A percentile compares a stretch with the other conserved stretches of the same genome.
Conservation (phyloP, 805 yeast genomes). For the Kluyveromyces wickerhamii region DNA sequence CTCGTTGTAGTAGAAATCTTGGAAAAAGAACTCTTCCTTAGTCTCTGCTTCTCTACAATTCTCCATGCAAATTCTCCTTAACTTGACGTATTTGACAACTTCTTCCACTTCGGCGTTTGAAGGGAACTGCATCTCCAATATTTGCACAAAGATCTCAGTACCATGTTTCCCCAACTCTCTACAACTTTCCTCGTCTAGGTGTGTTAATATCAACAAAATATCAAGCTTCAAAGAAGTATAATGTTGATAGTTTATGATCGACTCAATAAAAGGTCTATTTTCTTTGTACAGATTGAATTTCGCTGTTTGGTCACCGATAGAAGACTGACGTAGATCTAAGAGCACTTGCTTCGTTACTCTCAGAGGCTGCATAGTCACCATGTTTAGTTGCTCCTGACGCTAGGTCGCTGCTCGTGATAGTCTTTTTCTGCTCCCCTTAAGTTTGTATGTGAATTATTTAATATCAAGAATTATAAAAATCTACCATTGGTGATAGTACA, state of each 20-base stretch:
- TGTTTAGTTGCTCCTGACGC: too few species aligned
- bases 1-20: slow-evolving; percentile 2
- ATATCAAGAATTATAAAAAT: too few species aligned
- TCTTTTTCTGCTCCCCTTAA: too few species aligned
- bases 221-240: slow-evolving; percentile 12
- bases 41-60: slow-evolving; percentile 8
- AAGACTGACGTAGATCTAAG: slow-evolving; percentile 3
- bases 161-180: slow-evolving; percentile 15
- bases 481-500: too few species aligned
- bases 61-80: slow-evolving; percentile 16
- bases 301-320: slow-evolving; percentile 18
- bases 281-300: slow-evolving; percentile 12
- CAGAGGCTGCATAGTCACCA: not conserved
- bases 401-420: too few species aligned
- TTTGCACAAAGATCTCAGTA: slow-evolving; percentile 5
- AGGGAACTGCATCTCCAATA: slow-evolving; percentile 3
- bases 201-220: slow-evolving; percentile 14
- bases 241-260: slow-evolving; percentile 7
- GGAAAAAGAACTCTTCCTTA: slow-evolving; percentile 3
- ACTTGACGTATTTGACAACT: slow-evolving; percentile 13
- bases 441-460: too few species aligned
- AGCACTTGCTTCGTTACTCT: slow-evolving; percentile 4
- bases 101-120: not conserved
- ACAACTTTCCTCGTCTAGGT: slow-evolving; percentile 16
- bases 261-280: slow-evolving; percentile 6